These are phyloP conservation scores for Gracilariopsis chorda DNA, from an alignment of 23 red algal genomes.

Conservation along the genomic window DNA sequence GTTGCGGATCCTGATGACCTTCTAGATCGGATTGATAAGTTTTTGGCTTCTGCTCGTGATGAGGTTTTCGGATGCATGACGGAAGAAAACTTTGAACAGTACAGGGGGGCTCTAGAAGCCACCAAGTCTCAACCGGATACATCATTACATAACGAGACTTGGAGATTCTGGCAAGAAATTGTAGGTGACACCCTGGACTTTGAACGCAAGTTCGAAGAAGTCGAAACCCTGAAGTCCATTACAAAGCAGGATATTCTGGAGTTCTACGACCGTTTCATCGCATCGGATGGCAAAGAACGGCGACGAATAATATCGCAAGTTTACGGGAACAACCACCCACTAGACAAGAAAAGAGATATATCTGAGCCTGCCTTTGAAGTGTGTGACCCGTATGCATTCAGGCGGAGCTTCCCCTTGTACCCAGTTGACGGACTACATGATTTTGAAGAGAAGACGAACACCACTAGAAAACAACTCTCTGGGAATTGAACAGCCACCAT, in stretches of 20 bases:
- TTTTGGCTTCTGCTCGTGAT: constrained; percentile 37
- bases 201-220: constrained; percentile 50
- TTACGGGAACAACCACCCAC: constrained; percentile 38
- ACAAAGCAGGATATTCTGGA: constrained; percentile 45
- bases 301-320: constrained; percentile 53
- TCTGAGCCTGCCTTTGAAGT: constrained; percentile 1
- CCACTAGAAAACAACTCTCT: no score
- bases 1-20: constrained; percentile 65
- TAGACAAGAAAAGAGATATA: background rate
- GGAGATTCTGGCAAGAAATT: constrained; percentile 71
- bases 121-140: constrained; percentile 62
- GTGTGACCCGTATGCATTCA: constrained; percentile 35
- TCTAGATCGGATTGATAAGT: constrained; percentile 62
- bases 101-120: constrained; percentile 44
- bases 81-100: constrained; percentile 65
- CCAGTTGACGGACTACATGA: constrained; percentile 61
- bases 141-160: constrained; percentile 34
- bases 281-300: constrained; percentile 1
- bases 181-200: constrained; percentile 12
- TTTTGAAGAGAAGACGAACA: no score
- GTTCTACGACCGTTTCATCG: constrained; percentile 64
- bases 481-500: no score
- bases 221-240: constrained; percentile 54
- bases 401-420: constrained; percentile 32
- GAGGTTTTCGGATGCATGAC: constrained; percentile 36